phyloP scores from a whole-genome alignment of 805 yeast genomes.

The Pichia deserticola region DNA sequence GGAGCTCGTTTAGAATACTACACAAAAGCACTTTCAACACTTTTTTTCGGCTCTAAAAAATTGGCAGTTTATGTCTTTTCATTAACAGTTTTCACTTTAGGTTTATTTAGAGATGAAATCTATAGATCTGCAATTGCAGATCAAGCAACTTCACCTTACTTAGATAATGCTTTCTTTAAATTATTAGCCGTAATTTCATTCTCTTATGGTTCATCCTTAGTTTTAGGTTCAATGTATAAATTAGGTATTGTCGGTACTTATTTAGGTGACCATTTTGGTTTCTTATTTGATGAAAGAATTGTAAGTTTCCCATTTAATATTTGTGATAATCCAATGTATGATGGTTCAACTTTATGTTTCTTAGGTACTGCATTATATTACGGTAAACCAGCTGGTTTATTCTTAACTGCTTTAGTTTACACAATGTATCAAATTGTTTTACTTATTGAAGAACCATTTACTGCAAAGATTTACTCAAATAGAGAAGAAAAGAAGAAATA shows the following conservation, averaged over 20 bases:
- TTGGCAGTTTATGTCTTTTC: slow-evolving; percentile 86
- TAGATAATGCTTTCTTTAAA: slow-evolving; percentile 32
- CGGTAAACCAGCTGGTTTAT: slow-evolving; percentile 85
- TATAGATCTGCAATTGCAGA: slow-evolving; percentile 61
- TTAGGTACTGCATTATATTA: slow-evolving; percentile 83
- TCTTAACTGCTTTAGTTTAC: slow-evolving; percentile 64
- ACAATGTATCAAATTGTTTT: slow-evolving; percentile 80
- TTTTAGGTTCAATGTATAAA: slow-evolving; percentile 79
- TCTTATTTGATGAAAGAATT: slow-evolving; percentile 84
- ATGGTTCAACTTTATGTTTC: slow-evolving; percentile 84
- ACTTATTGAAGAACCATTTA: slow-evolving; percentile 91
- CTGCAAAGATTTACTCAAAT: slow-evolving; percentile 74
- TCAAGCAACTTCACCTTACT: slow-evolving; percentile 60
- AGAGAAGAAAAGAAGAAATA: slow-evolving; percentile 7
- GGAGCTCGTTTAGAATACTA: slow-evolving; percentile 84
- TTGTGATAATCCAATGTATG: slow-evolving; percentile 92
- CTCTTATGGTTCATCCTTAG: slow-evolving; percentile 71
- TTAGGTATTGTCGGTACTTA: slow-evolving; percentile 95
- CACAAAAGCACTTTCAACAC: slow-evolving; percentile 65
- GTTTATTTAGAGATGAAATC: slow-evolving; percentile 71
- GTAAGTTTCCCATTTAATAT: slow-evolving; percentile 91
- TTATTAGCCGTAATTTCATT: slow-evolving; percentile 48
- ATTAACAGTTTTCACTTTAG: slow-evolving; percentile 72
- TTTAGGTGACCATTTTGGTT: slow-evolving; percentile 95
- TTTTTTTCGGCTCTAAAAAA: slow-evolving; percentile 57